A percentile compares a stretch with the other conserved stretches of the same genome.
Evolutionary conservation across 441 rosid species (phyloP).

Genomic region (Gossypium lobatum): DNA sequence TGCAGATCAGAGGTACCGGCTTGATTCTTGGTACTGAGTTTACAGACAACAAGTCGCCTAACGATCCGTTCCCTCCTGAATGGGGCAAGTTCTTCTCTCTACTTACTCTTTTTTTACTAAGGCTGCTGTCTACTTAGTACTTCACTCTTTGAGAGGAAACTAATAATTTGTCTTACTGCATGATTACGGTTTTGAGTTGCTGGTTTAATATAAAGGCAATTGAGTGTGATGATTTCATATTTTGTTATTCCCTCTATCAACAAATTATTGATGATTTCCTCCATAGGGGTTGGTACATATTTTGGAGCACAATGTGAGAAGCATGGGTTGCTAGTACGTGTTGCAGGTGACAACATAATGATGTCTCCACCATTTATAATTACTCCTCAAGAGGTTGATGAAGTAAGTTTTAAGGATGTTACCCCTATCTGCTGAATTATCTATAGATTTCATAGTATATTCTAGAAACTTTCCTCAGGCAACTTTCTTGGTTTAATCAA

Average conservation of each 20-base stretch:
- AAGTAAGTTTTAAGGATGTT: constrained; percentile 32
- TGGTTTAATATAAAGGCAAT: neutral
- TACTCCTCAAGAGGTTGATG: constrained; percentile 57
- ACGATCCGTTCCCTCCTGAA: constrained; percentile 82
- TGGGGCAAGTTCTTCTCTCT: constrained; percentile 59
- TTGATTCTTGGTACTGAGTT: constrained; percentile 89
- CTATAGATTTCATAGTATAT: neutral
- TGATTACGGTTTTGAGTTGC: neutral
- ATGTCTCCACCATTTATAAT: constrained; percentile 92
- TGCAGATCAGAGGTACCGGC: constrained; percentile 88
- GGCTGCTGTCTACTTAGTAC: too few species aligned
- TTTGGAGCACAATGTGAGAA: constrained; percentile 84
- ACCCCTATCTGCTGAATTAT: neutral
- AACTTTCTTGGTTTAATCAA: too few species aligned
- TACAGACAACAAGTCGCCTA: constrained; percentile 76
- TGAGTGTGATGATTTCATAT: neutral
- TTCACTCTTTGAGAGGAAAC: neutral
- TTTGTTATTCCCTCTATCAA: neutral
- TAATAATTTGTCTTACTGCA: neutral
- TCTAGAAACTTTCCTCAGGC: neutral
- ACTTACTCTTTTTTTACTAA: neutral
- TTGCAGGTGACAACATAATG: constrained; percentile 84
- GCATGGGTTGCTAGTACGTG: constrained; percentile 78
- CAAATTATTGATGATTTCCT: constrained; percentile 4
- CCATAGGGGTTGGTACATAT: constrained; percentile 66